These are phyloP conservation scores for Gracilariopsis chorda DNA, from an alignment of 23 red algal species.

Conservation along the genomic window DNA sequence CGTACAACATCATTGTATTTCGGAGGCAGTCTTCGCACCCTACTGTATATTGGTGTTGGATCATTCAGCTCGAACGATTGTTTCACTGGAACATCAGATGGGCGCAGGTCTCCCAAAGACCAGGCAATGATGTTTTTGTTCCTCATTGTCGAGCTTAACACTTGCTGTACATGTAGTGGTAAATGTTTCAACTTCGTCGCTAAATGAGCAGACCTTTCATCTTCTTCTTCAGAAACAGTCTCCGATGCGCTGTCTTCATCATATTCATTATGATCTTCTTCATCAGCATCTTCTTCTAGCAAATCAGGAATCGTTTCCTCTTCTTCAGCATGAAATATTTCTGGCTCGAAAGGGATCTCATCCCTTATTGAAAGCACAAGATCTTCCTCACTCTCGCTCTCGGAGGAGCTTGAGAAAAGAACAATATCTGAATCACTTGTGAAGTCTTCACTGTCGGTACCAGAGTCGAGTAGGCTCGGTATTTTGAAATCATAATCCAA, in stretches of 20 bases:
- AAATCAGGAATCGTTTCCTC: background rate
- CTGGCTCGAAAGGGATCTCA: no score
- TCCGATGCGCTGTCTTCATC: background rate
- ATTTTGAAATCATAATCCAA: background rate
- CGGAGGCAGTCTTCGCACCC: background rate
- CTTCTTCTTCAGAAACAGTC: background rate
- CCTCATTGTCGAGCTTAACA: background rate
- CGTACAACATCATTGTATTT: constrained; percentile 2
- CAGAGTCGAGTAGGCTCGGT: background rate
- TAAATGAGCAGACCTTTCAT: background rate
- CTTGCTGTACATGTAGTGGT: background rate
- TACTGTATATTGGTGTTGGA: background rate
- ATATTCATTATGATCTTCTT: background rate
- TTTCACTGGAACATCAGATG: background rate
- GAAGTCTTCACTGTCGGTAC: constrained; percentile 27
- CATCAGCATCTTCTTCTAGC: background rate
- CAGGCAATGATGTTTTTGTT: background rate
- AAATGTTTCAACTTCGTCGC: background rate
- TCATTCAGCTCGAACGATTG: constrained; percentile 19
- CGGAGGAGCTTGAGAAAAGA: background rate
- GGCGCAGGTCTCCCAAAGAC: background rate
- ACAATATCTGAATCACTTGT: background rate
- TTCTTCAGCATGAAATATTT: no score
- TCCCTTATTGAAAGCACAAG: no score
- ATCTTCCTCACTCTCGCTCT: background rate